Conservation (phyloP, 768 basidiomycete genomes). For the Hericium coralloides region DNA sequence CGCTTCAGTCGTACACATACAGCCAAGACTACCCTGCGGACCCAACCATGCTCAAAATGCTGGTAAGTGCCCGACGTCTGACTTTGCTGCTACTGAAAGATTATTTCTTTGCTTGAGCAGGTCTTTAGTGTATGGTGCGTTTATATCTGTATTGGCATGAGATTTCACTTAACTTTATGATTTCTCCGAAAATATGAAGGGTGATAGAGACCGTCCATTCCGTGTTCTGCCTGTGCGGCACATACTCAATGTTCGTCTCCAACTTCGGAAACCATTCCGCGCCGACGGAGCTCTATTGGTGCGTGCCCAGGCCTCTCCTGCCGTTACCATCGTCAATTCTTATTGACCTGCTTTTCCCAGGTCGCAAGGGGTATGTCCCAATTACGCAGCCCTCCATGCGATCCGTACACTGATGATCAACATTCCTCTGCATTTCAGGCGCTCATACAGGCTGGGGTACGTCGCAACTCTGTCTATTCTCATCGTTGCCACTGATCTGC, state of each 20-base stretch:
- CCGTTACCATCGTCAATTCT: too few species aligned
- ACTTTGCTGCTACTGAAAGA: neutral
- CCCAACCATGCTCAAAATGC: neutral
- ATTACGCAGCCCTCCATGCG: neutral
- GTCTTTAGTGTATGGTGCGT: neutral
- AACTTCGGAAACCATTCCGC: neutral
- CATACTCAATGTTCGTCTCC: neutral
- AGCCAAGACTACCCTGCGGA: neutral
- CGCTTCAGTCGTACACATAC: neutral
- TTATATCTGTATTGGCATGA: neutral
- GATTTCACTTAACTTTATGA: neutral
- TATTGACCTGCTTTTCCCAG: neutral
- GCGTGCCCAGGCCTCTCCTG: neutral
- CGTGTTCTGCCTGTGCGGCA: neutral
- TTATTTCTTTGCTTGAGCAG: neutral
- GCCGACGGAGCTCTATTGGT: neutral
- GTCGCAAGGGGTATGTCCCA: neutral
- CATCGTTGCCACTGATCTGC: neutral
- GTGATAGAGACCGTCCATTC: neutral
- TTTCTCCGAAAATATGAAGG: neutral
- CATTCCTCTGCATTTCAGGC: neutral
- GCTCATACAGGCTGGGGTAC: neutral
- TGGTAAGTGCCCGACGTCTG: neutral
- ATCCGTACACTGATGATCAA: neutral
- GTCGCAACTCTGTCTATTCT: neutral